Base-by-base conservation (phyloP, 2,329 filamentous ascomycete species). In the Phoma sp. region DNA sequence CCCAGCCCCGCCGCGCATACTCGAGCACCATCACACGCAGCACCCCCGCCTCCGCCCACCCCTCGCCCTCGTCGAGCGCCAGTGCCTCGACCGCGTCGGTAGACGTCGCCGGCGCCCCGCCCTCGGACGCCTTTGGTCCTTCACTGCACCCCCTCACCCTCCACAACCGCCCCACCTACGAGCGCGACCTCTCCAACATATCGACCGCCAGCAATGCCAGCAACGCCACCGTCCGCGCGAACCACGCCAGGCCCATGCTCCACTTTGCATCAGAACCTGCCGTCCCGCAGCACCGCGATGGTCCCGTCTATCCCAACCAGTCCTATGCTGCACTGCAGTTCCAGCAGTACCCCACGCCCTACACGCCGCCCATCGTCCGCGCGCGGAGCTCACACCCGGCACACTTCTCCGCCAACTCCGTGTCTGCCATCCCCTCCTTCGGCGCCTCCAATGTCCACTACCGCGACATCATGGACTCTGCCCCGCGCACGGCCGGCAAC, bases 271-370 rank as follows among this genome's bases (percentile, higher is more conserved):
- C 51, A 47, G 61, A 52, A 19, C 43, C 53, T n/a, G 64, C 58
- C 21, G 56, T 60, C 17, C 61, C 51, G 31, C 63, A 58, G 40
- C 61, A 60, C 29, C 64, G 64, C 33, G 69, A 74, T 63, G 71
- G 75, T 25, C 76, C 76, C 19, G 65, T 73, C 53, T 82, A 77
- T 60, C 80, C 80, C 40, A 80, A 81, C 62, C 80, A 82, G 69
- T 76, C 80, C 17, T 80, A 80, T 65, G 75, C 80, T 41, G 80
- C 79, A 2, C 71, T 82, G 29, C 80, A 81, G 44, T 71, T 70
- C 45, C 80, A 81, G 65, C 78, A 81, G 52, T 76, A 79, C 41
- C 67, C 72, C n/a, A 65, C 68, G 15, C 55, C 65, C 7, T 61
- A 76, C 39, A 63, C 71, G 24, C 76, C 76, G 2, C 70, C 74